These are phyloP conservation scores for Asparagopsis taxiformis DNA, from an alignment of 31 red algal genomes.

Conservation along the genomic window DNA sequence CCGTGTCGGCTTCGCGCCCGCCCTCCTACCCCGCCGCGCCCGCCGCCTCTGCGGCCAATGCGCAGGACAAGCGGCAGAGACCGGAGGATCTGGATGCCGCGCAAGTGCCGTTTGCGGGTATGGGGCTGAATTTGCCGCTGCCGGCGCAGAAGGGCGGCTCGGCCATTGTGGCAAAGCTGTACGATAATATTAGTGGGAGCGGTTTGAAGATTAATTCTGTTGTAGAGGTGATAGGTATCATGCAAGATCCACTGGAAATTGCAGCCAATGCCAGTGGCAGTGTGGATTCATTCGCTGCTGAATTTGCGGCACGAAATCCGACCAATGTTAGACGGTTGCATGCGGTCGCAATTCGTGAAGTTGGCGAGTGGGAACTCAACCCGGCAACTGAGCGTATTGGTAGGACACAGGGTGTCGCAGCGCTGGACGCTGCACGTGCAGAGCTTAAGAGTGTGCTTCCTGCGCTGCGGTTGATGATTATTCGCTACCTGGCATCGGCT, in stretches of 20 bases:
- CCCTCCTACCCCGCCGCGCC: too few species aligned
- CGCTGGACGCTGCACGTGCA: constrained; percentile 14
- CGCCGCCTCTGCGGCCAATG: too few species aligned
- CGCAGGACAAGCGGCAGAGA: background rate
- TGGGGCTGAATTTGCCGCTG: constrained; percentile 70
- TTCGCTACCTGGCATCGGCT: constrained; percentile 28
- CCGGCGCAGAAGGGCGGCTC: constrained; percentile 24
- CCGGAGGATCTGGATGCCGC: too few species aligned
- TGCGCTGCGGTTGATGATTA: constrained; percentile 26
- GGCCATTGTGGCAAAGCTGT: constrained; percentile 68
- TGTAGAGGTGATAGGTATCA: constrained; percentile 51
- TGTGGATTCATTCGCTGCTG: constrained; percentile 16
- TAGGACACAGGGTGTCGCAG: constrained; percentile 15
- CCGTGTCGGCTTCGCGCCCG: too few species aligned
- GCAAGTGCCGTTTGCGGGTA: constrained; percentile 12
- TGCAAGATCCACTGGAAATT: constrained; percentile 33
- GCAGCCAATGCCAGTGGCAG: constrained; percentile 3
- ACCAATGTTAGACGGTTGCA: constrained; percentile 41
- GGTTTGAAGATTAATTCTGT: constrained; percentile 36
- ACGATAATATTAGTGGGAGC: constrained; percentile 5
- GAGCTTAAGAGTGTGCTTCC: constrained; percentile 1
- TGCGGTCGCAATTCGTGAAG: constrained; percentile 46
- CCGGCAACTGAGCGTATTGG: constrained; percentile 13
- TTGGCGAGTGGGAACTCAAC: constrained; percentile 27
- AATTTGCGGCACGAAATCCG: constrained; percentile 51